Evolutionary conservation across 176 grass and related monocot genomes (phyloP).

Genomic region (bread wheat (Triticum aestivum)): DNA sequence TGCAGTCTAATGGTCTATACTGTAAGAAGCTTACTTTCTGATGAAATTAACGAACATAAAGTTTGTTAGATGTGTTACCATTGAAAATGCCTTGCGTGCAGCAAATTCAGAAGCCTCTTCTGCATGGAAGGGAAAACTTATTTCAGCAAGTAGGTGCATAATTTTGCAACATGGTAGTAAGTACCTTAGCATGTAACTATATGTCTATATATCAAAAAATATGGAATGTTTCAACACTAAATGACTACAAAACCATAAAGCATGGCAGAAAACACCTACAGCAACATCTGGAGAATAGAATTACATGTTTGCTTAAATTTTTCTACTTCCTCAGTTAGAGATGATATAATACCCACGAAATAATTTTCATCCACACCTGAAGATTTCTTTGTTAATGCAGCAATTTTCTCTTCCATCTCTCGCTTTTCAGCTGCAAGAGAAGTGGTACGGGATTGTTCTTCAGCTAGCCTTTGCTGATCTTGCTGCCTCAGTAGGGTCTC

Average conservation of each 20-base stretch:
- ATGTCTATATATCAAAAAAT: constrained; percentile 2
- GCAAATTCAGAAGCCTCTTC: constrained; percentile 79
- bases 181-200: neutral
- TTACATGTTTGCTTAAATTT: neutral
- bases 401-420: constrained; percentile 77
- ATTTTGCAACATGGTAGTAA: constrained; percentile 21
- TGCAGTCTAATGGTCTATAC: neutral
- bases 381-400: constrained; percentile 67
- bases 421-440: constrained; percentile 62
- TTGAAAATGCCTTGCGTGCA: constrained; percentile 63
- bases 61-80: constrained; percentile 54
- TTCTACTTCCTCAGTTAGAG: neutral
- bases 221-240: neutral
- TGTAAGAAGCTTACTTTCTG: constrained; percentile 6
- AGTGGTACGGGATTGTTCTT: constrained; percentile 61
- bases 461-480: constrained; percentile 71
- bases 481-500: constrained; percentile 63
- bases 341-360: neutral
- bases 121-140: constrained; percentile 46
- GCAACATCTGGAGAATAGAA: neutral
- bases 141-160: constrained; percentile 6
- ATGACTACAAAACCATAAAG: neutral
- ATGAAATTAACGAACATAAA: constrained; percentile 8
- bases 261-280: neutral
- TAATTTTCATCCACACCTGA: constrained; percentile 55